Conservation (phyloP, 176 grass and related monocot genomes). For the Avena insularis region DNA sequence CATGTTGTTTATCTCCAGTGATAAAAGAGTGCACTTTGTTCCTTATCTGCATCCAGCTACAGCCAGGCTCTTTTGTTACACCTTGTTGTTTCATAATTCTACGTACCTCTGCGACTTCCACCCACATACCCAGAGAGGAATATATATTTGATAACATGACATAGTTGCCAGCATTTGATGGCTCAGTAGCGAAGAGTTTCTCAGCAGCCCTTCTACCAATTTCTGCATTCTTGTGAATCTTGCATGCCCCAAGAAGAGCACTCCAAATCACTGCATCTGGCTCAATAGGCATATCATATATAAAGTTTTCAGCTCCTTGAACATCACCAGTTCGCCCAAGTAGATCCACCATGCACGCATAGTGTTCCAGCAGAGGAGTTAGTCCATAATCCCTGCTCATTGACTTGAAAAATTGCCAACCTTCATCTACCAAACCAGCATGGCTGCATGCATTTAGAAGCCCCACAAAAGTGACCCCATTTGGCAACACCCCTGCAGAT, state of each 20-base stretch:
- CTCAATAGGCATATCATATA: constrained; percentile 70
- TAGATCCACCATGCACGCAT: constrained; percentile 77
- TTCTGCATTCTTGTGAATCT: constrained; percentile 67
- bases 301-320: constrained; percentile 55
- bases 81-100: constrained; percentile 62
- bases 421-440: constrained; percentile 72
- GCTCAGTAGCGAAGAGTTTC: constrained; percentile 66
- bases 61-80: constrained; percentile 60
- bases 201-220: constrained; percentile 67
- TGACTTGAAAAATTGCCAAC: constrained; percentile 58
- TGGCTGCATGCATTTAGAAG: constrained; percentile 77
- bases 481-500: constrained; percentile 50
- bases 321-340: constrained; percentile 72
- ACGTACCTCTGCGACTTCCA: constrained; percentile 67
- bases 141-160: constrained; percentile 78
- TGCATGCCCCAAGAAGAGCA: constrained; percentile 76
- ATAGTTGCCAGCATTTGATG: constrained; percentile 70
- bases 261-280: constrained; percentile 75
- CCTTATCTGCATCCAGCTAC: constrained; percentile 74
- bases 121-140: constrained; percentile 68
- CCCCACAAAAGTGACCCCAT: constrained; percentile 74
- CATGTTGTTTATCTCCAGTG: constrained; percentile 61
- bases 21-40: constrained; percentile 67
- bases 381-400: constrained; percentile 60
- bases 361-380: constrained; percentile 59